phyloP scores from a whole-genome alignment of 345 rosid species.

The Rhizophora apiculata region DNA sequence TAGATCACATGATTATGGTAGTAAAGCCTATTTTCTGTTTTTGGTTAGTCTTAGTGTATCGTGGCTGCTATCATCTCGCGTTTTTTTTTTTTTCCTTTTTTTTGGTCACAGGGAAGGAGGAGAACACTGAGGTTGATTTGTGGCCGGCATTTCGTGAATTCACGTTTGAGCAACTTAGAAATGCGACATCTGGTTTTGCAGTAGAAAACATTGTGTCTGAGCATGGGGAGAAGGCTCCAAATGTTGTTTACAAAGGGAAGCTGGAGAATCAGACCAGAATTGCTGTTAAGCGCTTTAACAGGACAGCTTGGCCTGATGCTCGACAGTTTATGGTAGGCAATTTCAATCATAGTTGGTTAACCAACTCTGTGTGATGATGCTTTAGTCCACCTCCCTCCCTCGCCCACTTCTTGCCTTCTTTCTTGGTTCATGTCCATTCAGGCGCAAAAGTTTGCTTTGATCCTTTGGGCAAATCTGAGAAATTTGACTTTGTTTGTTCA shows the following conservation, averaged over 20 bases:
- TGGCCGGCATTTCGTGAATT: slow-evolving; percentile 70
- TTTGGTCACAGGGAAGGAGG: slow-evolving; percentile 47
- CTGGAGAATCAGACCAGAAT: slow-evolving; percentile 67
- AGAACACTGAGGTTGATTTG: slow-evolving; percentile 23
- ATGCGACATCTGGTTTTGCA: slow-evolving; percentile 88
- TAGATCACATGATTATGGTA: too few relatives aligned
- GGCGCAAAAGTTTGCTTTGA: too few relatives aligned
- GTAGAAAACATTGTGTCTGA: slow-evolving; percentile 88
- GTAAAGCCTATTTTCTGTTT: too few relatives aligned
- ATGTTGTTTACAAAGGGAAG: slow-evolving; percentile 91
- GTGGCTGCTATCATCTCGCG: slow-evolving; percentile 5
- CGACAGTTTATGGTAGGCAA: slow-evolving; percentile 69
- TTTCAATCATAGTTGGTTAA: too few relatives aligned
- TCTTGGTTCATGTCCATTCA: too few relatives aligned
- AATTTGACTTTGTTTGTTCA: too few relatives aligned
- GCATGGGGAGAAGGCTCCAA: slow-evolving; percentile 96
- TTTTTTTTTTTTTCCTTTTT: slow-evolving; percentile 4
- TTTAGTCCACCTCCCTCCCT: too few relatives aligned
- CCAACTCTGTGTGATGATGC: background rate
- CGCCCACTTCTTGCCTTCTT: too few relatives aligned
- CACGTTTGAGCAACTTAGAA: slow-evolving; percentile 67
- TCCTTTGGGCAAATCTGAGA: too few relatives aligned
- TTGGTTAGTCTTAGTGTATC: slow-evolving; percentile 1
- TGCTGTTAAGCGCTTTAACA: slow-evolving; percentile 84
- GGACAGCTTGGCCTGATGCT: slow-evolving; percentile 90